Conservation (phyloP, 352 stramenopile species). For the Globisporangium yorkense region DNA sequence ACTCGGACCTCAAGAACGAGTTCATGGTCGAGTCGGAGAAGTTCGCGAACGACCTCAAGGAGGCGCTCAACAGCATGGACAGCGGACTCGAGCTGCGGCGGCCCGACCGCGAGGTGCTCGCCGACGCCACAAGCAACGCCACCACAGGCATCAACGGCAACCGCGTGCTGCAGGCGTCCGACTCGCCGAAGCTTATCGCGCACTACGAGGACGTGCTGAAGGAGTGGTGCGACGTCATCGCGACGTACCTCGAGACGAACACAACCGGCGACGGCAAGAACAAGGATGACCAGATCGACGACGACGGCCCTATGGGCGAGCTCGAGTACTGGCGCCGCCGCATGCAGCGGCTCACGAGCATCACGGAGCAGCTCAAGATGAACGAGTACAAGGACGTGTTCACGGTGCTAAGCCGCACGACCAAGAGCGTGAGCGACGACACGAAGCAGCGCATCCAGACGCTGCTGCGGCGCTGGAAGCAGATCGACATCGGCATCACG, state of each 20-base stretch:
- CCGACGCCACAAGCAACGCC: constrained; percentile 42
- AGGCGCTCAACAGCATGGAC: constrained; percentile 94
- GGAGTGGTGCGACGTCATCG: constrained; percentile 96
- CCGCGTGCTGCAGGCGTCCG: constrained; percentile 59
- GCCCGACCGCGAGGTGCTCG: constrained; percentile 73
- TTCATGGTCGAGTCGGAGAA: constrained; percentile 95
- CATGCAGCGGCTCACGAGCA: constrained; percentile 98
- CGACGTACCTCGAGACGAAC: constrained; percentile 91
- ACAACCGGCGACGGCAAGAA: constrained; percentile 52
- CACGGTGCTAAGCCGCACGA: constrained; percentile 82
- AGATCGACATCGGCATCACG: constrained; percentile 98
- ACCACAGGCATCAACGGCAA: constrained; percentile 32
- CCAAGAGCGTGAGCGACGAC: constrained; percentile 82
- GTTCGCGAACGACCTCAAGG: constrained; percentile 92
- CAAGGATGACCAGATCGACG: constrained; percentile 68
- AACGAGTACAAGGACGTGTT: constrained; percentile 96
- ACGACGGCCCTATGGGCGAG: constrained; percentile 94
- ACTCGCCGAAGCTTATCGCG: constrained; percentile 88
- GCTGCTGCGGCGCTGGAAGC: constrained; percentile 94
- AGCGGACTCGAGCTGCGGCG: constrained; percentile 91
- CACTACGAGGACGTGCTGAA: constrained; percentile 96
- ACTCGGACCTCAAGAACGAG: constrained; percentile 87
- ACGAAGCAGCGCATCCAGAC: constrained; percentile 92
- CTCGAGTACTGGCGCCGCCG: constrained; percentile 95
- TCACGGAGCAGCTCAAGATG: constrained; percentile 97